Evolutionary conservation across 495 filamentous ascomycete species (phyloP).

Genomic region (Baudoinia panamericana): DNA sequence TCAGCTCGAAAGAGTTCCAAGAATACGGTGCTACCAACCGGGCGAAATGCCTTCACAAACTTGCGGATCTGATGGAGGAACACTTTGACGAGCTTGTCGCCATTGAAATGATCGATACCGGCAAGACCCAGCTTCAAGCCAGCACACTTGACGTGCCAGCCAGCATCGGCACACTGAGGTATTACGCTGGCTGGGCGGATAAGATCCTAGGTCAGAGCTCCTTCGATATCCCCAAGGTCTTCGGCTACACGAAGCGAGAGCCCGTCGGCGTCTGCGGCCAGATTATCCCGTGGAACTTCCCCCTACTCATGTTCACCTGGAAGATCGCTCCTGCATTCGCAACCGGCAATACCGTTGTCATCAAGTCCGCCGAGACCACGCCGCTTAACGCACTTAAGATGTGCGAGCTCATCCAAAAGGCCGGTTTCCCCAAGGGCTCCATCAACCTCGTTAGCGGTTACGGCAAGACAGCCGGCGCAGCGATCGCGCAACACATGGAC

Average conservation of each 20-base stretch:
- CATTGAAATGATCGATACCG: conserved; percentile 3
- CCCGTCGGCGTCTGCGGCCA: conserved; percentile 26
- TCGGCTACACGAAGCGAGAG: conserved; percentile 60
- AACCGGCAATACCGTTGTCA: conserved; percentile 10
- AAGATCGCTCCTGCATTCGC: conserved; percentile 14
- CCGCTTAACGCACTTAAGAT: conserved; percentile 7
- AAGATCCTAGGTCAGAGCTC: conserved; percentile 12
- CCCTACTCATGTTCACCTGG: conserved; percentile 21
- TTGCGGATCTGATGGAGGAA: conserved; percentile 31
- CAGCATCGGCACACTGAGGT: conserved; percentile 3
- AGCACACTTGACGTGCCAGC: conserved; percentile 52
- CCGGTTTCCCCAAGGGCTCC: conserved; percentile 14
- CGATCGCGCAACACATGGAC: conserved; percentile 5
- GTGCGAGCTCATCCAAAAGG: conserved; percentile 8
- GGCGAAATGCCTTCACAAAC: conserved; percentile 24
- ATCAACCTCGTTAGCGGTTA: conserved; percentile 10
- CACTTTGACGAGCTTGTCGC: conserved; percentile 12
- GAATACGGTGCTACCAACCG: conserved; percentile 19
- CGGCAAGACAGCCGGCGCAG: conserved; percentile 2
- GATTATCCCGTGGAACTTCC: conserved; percentile 27
- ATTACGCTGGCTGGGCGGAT: conserved; percentile 15
- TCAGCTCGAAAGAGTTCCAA: conserved; percentile 17
- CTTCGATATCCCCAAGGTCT: conserved; percentile 46
- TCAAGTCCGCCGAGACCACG: conserved; percentile 14
- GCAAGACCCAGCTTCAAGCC: not conserved